A percentile compares a stretch with the other conserved stretches of the same genome.
phyloP scores from a whole-genome alignment of 768 basidiomycete species.

The Mycena alexandri region DNA sequence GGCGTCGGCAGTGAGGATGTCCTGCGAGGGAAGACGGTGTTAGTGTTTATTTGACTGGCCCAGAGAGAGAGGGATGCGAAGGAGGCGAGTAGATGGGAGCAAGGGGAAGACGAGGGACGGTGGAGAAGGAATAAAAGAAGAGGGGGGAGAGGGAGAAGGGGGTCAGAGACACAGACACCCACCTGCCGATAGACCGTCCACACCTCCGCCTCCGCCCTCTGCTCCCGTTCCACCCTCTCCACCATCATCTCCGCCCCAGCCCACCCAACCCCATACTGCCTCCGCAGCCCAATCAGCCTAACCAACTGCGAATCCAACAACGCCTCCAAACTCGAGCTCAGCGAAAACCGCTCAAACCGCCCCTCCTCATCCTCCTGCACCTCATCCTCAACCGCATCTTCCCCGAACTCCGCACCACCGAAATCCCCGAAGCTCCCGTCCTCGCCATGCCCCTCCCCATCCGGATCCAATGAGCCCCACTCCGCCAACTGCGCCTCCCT shows the following conservation, averaged over 20 bases:
- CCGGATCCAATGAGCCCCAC: conserved; percentile 39
- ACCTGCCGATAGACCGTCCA: conserved; percentile 42
- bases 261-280: conserved; percentile 72
- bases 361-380: conserved; percentile 49
- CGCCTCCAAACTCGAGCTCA: conserved; percentile 73
- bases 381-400: not conserved
- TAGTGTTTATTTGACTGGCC: no score
- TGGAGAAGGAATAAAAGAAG: not conserved
- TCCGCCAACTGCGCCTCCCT: conserved; percentile 45
- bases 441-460: conserved; percentile 6
- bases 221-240: conserved; percentile 58
- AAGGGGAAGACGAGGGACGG: not conserved
- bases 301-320: conserved; percentile 70
- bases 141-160: conserved; percentile 4
- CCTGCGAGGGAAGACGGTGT: conserved; percentile 38
- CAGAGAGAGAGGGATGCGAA: not conserved
- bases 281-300: conserved; percentile 63
- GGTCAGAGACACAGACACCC: conserved; percentile 29
- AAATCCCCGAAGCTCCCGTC: no score
- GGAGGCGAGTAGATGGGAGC: not conserved
- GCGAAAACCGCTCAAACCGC: conserved; percentile 70
- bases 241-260: conserved; percentile 73
- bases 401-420: conserved; percentile 27
- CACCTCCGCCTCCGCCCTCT: conserved; percentile 56
- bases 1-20: conserved; percentile 56